These are phyloP conservation scores for Triticum dicoccoides DNA, from an alignment of 176 grass and related monocot genomes.

Conservation along the genomic window DNA sequence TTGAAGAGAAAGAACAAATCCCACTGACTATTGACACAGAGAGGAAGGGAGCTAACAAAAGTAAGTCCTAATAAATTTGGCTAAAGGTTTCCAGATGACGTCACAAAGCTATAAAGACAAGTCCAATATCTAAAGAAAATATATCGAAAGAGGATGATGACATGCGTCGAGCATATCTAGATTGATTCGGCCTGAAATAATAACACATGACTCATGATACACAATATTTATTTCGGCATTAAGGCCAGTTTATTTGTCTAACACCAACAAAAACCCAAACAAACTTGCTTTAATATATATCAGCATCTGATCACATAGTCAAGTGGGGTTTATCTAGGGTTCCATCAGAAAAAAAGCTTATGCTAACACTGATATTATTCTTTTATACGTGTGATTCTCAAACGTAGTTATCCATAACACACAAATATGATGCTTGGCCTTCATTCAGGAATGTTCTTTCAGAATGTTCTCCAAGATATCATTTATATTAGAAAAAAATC, in stretches of 20 bases:
- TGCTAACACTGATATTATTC: no score
- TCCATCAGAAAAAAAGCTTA: no score
- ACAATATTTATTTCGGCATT: no score
- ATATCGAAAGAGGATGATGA: neutral
- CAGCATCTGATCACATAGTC: neutral
- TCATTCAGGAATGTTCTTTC: neutral
- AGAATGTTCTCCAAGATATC: no score
- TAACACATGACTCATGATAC: no score
- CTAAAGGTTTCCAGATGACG: neutral
- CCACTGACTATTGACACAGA: fast-evolving
- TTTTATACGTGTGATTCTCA: no score
- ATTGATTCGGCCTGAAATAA: neutral
- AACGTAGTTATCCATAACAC: neutral
- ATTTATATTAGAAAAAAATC: no score
- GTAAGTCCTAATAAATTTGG: neutral
- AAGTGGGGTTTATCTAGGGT: no score
- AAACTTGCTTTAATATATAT: neutral
- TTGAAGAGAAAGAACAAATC: neutral
- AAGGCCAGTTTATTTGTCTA: neutral
- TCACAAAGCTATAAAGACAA: neutral
- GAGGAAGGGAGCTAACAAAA: neutral
- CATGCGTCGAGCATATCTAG: neutral
- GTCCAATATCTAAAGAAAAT: neutral
- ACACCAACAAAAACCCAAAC: neutral
- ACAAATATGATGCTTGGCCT: neutral